A percentile compares a stretch with the other conserved stretches of the same genome.
Conservation (phyloP, 1,284 basidiomycete genomes). For the Boletus semigastroideus region DNA sequence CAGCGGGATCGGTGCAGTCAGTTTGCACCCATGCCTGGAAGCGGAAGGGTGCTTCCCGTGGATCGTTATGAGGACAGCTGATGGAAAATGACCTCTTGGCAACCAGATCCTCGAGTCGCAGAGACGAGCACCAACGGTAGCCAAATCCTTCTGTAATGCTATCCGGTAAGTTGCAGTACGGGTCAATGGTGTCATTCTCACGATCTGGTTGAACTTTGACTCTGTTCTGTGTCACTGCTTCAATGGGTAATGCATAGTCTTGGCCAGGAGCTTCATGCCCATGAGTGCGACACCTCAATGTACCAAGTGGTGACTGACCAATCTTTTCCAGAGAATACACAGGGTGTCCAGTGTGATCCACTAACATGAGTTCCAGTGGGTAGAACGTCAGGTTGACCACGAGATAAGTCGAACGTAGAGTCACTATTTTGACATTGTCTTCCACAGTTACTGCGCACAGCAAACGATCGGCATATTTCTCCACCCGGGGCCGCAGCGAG, state of each 20-base stretch:
- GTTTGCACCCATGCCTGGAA: constrained; percentile 93
- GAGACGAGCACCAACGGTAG: constrained; percentile 90
- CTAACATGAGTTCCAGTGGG: constrained; percentile 89
- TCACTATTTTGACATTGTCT: constrained; percentile 95
- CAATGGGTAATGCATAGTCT: constrained; percentile 89
- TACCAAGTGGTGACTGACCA: constrained; percentile 42
- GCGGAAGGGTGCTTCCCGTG: constrained; percentile 88
- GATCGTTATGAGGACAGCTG: constrained; percentile 82
- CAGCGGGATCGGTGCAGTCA: constrained; percentile 64
- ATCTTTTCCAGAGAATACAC: constrained; percentile 85
- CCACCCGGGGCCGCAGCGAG: constrained; percentile 76
- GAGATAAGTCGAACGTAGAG: constrained; percentile 91
- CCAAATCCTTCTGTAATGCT: constrained; percentile 80
- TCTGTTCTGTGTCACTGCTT: constrained; percentile 82
- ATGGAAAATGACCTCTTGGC: constrained; percentile 79
- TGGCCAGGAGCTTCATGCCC: constrained; percentile 69
- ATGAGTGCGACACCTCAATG: constrained; percentile 4
- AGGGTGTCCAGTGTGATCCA: constrained; percentile 85
- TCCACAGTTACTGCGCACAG: constrained; percentile 90
- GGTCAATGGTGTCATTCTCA: constrained; percentile 41
- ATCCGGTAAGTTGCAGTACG: constrained; percentile 10
- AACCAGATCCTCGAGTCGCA: constrained; percentile 90
- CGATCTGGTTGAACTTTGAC: constrained; percentile 92
- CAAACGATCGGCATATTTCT: constrained; percentile 79
- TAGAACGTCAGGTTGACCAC: constrained; percentile 93